phyloP scores from a whole-genome alignment of 73 alveolate species.

The Effrenium voratum region DNA sequence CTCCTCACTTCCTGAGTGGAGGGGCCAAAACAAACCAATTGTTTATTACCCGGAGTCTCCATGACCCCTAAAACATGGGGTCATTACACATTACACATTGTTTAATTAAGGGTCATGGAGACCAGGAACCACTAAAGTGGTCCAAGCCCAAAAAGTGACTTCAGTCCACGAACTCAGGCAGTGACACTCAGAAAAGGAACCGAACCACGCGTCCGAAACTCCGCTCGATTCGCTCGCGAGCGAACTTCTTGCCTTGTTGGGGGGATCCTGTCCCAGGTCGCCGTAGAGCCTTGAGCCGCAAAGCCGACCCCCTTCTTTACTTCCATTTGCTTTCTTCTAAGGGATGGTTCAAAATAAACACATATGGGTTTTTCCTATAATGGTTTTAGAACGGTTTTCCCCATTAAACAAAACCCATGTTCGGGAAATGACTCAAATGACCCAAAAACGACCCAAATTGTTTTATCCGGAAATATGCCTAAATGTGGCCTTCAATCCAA shows the following conservation, averaged over 20 bases:
- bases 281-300: slow-evolving; percentile 48
- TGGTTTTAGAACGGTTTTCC: too few species aligned
- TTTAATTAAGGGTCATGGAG: neutral
- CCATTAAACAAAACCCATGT: too few species aligned
- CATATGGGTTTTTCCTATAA: neutral
- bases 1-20: too few species aligned
- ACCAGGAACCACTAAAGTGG: neutral
- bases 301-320: neutral
- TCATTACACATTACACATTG: neutral
- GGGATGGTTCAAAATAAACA: neutral
- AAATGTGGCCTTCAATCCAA: too few species aligned
- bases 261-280: slow-evolving; percentile 82
- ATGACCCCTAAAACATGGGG: too few species aligned
- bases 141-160: neutral
- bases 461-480: too few species aligned
- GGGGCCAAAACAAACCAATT: too few species aligned
- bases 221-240: neutral
- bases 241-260: slow-evolving; percentile 11
- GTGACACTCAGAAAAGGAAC: neutral
- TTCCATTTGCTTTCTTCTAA: neutral
- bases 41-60: too few species aligned
- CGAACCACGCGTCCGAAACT: neutral
- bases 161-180: neutral
- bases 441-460: too few species aligned
- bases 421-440: too few species aligned